Percentiles rank a stretch among this genome's conserved stretches.
Conservation (phyloP, 2,329 filamentous ascomycete species). For the Epichloe baconii region DNA sequence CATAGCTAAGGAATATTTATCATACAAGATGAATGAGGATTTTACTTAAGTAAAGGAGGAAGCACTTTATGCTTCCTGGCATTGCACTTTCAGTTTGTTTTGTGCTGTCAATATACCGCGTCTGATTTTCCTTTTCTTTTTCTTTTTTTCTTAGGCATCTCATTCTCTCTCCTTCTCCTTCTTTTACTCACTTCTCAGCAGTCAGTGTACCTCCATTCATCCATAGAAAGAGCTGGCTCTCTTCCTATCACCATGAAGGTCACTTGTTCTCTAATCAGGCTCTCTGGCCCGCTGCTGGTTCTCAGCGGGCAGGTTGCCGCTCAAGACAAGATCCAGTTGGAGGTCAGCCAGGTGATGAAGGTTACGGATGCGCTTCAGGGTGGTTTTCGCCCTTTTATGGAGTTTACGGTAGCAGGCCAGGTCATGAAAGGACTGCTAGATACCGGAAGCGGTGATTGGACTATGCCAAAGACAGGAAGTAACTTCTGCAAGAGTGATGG, state of each 20-base stretch:
- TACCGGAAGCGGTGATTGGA: constrained; percentile 1
- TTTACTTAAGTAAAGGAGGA: no score
- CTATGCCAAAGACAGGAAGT: background rate
- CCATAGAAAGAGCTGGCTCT: background rate
- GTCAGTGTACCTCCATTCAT: no score
- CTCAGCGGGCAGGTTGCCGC: background rate
- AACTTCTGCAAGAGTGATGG: background rate
- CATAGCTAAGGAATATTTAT: no score
- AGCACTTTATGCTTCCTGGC: no score
- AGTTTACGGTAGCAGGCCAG: background rate
- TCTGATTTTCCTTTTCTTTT: no score
- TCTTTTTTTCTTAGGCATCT: no score
- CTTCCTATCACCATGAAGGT: background rate
- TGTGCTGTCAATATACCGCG: no score
- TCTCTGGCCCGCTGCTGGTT: background rate
- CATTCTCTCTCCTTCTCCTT: background rate
- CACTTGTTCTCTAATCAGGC: background rate
- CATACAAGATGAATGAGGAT: no score
- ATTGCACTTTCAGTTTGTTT: no score
- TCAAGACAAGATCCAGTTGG: background rate
- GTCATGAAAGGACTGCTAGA: background rate
- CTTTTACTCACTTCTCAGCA: no score
- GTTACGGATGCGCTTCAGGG: background rate
- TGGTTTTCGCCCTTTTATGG: constrained; percentile 2
- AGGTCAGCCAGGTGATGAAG: background rate